Evolutionary conservation across 257 asterid species (phyloP).

Genomic region (Salvia hispanica): DNA sequence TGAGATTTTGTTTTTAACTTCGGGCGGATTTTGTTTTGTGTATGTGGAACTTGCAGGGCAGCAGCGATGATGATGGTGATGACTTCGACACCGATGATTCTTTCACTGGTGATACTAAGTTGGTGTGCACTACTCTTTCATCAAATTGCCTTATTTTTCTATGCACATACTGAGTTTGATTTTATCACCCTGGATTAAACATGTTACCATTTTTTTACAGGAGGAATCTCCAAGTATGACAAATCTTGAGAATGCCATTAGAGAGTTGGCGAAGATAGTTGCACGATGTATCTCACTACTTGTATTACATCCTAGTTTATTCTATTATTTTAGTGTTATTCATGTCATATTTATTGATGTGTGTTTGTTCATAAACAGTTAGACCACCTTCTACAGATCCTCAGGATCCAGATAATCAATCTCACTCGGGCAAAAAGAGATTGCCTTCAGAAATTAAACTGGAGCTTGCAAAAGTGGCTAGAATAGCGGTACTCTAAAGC

Average conservation of each 20-base stretch:
- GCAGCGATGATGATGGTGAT: conserved; percentile 88
- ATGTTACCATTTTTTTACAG: conserved; percentile 40
- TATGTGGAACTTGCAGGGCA: conserved; percentile 50
- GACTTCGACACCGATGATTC: conserved; percentile 92
- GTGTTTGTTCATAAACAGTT: too few relatives aligned
- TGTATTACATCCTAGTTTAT: conserved; percentile 7
- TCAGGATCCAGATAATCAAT: conserved; percentile 65
- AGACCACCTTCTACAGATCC: conserved; percentile 70
- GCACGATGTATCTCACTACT: conserved; percentile 62
- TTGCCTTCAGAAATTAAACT: conserved; percentile 72
- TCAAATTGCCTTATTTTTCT: neutral
- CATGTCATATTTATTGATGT: conserved; percentile 24
- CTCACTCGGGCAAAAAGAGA: conserved; percentile 78
- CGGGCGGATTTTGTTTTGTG: too few relatives aligned
- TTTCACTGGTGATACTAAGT: conserved; percentile 82
- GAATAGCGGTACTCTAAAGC: conserved; percentile 57
- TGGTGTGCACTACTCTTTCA: conserved; percentile 53
- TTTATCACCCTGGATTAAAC: conserved; percentile 20
- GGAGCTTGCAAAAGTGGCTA: conserved; percentile 81
- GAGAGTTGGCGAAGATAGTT: conserved; percentile 77
- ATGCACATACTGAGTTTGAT: neutral
- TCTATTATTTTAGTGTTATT: conserved; percentile 9
- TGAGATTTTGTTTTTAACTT: too few relatives aligned
- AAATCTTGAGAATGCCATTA: conserved; percentile 78
- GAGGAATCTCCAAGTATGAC: conserved; percentile 50